Percentiles rank a stretch among this genome's conserved stretches.
Evolutionary conservation across 2,329 filamentous ascomycete genomes (phyloP).

Genomic region (Clarireedia paspali): DNA sequence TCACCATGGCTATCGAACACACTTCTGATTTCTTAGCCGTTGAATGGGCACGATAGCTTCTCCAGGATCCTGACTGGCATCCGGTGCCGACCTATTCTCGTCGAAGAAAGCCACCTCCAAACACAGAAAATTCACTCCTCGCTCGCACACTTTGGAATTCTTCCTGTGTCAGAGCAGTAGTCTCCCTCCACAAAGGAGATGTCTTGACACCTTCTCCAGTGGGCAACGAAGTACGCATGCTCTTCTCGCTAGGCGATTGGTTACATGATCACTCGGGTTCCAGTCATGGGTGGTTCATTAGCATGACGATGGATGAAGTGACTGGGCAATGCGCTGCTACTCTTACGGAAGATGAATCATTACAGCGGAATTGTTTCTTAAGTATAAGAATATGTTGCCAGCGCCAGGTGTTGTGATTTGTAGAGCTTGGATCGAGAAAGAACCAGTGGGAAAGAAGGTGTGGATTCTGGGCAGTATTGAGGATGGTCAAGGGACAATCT

Average conservation of each 20-base stretch:
- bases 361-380: not conserved
- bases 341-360: not conserved
- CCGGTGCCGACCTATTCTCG: not conserved
- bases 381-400: not conserved
- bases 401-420: not conserved
- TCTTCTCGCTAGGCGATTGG: not conserved
- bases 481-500: constrained; percentile 33
- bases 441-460: not conserved
- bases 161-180: not conserved
- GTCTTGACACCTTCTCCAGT: not conserved
- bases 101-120: not conserved
- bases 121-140: not conserved
- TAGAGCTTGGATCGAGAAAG: not conserved
- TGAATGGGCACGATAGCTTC: not conserved
- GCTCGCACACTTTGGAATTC: not conserved
- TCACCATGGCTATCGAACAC: not conserved
- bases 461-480: not conserved
- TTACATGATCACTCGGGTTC: not conserved
- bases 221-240: not conserved
- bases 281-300: not conserved
- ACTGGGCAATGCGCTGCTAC: not conserved
- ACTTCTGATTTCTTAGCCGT: not conserved
- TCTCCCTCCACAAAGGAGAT: not conserved
- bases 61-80: not conserved
- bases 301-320: not conserved